Evolutionary conservation across 768 basidiomycete genomes (phyloP).

Genomic region (Termitomyces sp.): DNA sequence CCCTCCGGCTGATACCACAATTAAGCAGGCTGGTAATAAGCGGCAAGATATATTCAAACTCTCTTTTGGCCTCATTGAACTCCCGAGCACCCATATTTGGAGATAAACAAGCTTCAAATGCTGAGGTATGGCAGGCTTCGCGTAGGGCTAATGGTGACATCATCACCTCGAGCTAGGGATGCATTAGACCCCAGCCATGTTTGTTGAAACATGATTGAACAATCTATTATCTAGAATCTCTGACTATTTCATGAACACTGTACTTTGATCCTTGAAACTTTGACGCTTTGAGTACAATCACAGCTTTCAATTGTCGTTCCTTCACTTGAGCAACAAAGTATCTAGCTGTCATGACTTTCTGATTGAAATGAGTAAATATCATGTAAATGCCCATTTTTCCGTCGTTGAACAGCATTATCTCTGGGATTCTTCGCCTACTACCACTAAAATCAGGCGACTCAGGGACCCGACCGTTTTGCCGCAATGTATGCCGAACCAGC

Average conservation of each 20-base stretch:
- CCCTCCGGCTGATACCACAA: neutral
- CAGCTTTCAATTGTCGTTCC: neutral
- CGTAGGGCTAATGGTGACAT: neutral
- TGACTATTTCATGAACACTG: too few species aligned
- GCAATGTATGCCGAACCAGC: too few species aligned
- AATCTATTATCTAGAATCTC: too few species aligned
- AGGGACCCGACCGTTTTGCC: too few species aligned
- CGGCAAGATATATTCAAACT: constrained; percentile 2
- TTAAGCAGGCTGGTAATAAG: neutral
- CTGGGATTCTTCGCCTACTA: too few species aligned
- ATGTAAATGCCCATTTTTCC: too few species aligned
- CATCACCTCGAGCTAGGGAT: too few species aligned
- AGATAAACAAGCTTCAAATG: neutral
- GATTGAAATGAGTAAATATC: too few species aligned
- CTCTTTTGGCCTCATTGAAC: neutral
- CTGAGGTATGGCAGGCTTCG: neutral
- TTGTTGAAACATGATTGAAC: neutral
- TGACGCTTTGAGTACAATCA: neutral
- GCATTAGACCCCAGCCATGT: neutral
- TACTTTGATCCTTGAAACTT: neutral
- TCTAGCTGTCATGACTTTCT: too few species aligned
- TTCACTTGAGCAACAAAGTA: too few species aligned
- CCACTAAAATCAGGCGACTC: too few species aligned
- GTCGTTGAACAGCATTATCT: too few species aligned
- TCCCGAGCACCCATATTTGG: neutral